Conservation (phyloP, 2,329 filamentous ascomycete genomes). For the Parafenestella ontariensis region DNA sequence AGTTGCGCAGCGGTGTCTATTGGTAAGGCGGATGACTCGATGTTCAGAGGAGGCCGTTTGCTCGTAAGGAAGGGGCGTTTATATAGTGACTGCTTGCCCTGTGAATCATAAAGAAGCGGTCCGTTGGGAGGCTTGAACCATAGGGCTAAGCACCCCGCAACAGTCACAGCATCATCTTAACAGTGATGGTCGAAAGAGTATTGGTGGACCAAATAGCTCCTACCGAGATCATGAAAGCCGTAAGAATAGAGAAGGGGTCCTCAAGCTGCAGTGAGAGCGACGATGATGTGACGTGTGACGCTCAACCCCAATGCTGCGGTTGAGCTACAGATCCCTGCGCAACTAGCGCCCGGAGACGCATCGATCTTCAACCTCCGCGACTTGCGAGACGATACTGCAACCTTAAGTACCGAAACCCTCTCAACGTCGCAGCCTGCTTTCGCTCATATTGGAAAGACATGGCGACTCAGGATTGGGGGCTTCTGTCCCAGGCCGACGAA, state of each 20-base stretch:
- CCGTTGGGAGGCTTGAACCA: constrained; percentile 3
- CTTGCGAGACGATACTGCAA: constrained; percentile 13
- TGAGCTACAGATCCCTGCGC: background rate
- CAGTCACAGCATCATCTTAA: constrained; percentile 9
- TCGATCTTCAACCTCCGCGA: too few relatives aligned
- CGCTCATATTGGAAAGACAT: constrained; percentile 41
- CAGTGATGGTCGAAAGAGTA: background rate
- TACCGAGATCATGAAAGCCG: background rate
- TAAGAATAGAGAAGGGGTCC: background rate
- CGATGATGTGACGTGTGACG: constrained; percentile 17
- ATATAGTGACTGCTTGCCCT: constrained; percentile 1
- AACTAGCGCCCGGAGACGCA: background rate
- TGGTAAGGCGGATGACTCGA: background rate
- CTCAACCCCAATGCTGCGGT: background rate
- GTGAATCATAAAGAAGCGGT: constrained; percentile 12
- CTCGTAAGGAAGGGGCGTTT: background rate
- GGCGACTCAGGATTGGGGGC: constrained; percentile 62
- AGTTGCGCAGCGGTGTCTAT: background rate
- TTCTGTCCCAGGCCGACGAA: constrained; percentile 78
- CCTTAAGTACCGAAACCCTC: background rate
- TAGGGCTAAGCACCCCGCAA: constrained; percentile 9
- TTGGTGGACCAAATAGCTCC: background rate
- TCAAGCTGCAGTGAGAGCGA: constrained; percentile 7
- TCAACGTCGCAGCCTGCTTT: background rate
- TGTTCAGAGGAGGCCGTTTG: background rate